Percentiles rank a stretch among this genome's conserved stretches.
Conservation (phyloP, 2,329 filamentous ascomycete genomes). For the Byssothecium circinans region DNA sequence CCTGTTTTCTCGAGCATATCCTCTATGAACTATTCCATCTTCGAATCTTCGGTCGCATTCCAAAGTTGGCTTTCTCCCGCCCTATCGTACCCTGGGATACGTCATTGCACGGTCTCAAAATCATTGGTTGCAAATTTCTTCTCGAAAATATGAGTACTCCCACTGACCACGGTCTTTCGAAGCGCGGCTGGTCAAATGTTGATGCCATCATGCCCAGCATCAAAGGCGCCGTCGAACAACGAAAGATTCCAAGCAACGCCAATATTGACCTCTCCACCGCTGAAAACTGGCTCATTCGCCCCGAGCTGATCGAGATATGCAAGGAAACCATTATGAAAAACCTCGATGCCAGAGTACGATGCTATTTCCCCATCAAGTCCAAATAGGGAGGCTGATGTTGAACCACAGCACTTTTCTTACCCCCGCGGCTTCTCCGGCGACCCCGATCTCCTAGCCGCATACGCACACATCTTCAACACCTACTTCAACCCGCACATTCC, state of each 20-base stretch:
- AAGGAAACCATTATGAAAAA: constrained; percentile 11
- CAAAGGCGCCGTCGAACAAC: constrained; percentile 11
- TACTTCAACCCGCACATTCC: constrained; percentile 28
- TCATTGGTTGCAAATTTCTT: no score
- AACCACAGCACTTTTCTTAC: constrained; percentile 19
- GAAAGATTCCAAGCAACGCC: constrained; percentile 1
- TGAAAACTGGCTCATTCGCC: constrained; percentile 25
- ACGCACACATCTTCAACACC: constrained; percentile 27
- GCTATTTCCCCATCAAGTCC: background rate
- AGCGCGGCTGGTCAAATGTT: constrained; percentile 11
- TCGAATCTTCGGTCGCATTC: no score
- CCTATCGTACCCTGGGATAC: no score
- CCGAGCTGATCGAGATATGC: constrained; percentile 18
- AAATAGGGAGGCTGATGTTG: background rate
- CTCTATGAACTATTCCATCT: no score
- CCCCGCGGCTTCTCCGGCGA: constrained; percentile 20
- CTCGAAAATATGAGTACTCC: background rate
- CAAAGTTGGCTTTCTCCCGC: no score
- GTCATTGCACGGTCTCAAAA: no score
- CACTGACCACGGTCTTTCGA: constrained; percentile 2
- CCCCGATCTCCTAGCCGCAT: constrained; percentile 17
- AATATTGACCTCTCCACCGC: constrained; percentile 26
- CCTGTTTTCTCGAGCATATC: no score
- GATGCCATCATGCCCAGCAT: constrained; percentile 21
- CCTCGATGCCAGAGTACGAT: constrained; percentile 3